phyloP scores from a whole-genome alignment of 2,329 filamentous ascomycete species.

The Aureobasidium subglaciale region DNA sequence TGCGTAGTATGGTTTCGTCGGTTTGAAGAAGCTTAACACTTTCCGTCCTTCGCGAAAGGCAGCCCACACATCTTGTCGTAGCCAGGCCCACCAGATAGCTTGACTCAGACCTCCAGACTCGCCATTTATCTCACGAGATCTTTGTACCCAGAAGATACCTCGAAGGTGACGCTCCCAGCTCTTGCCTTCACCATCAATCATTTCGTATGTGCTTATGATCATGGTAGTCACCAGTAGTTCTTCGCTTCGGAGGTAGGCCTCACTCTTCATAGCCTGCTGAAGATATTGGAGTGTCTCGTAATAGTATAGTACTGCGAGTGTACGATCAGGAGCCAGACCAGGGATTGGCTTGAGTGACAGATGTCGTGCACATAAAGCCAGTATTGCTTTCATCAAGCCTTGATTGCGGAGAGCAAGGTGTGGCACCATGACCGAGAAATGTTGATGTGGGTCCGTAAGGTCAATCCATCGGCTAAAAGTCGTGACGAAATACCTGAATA shows the following conservation, averaged over 20 bases:
- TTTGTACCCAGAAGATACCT: slow-evolving; percentile 56
- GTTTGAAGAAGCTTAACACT: slow-evolving; percentile 50
- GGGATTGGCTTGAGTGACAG: slow-evolving; percentile 31
- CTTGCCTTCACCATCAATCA: slow-evolving; percentile 50
- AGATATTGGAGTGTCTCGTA: slow-evolving; percentile 55
- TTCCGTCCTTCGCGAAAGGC: slow-evolving; percentile 50
- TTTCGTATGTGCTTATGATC: slow-evolving; percentile 57
- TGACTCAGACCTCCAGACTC: slow-evolving; percentile 48
- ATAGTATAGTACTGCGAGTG: slow-evolving; percentile 44
- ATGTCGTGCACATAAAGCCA: slow-evolving; percentile 47
- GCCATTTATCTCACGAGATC: slow-evolving; percentile 52
- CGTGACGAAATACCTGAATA: slow-evolving; percentile 31
- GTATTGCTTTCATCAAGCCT: slow-evolving; percentile 50
- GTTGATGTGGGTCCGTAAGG: slow-evolving; percentile 33
- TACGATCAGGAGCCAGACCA: slow-evolving; percentile 21
- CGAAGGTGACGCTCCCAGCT: slow-evolving; percentile 54
- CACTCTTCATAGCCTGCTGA: slow-evolving; percentile 49
- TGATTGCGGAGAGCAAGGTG: slow-evolving; percentile 42
- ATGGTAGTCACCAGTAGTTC: slow-evolving; percentile 52
- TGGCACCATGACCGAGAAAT: slow-evolving; percentile 29
- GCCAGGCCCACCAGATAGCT: slow-evolving; percentile 57
- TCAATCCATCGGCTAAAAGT: slow-evolving; percentile 33
- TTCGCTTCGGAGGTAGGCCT: slow-evolving; percentile 47
- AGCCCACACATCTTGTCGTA: slow-evolving; percentile 56
- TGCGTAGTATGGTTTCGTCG: slow-evolving; percentile 39